phyloP scores from a whole-genome alignment of 2,329 filamentous ascomycete species.

The Xenoacremonium recifei region DNA sequence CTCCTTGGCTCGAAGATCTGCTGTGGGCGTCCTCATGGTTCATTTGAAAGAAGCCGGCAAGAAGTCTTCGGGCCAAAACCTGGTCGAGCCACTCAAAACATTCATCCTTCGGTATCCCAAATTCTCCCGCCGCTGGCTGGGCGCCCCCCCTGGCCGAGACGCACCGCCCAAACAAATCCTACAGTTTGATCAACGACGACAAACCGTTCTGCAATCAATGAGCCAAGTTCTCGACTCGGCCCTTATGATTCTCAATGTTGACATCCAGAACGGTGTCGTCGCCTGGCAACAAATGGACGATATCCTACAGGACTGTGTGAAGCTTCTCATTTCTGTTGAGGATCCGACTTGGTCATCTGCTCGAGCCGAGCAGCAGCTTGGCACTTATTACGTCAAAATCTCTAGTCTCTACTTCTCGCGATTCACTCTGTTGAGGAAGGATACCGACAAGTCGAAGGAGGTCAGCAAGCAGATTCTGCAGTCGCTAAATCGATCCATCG shows the following conservation, averaged over 20 bases:
- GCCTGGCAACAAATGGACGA: conserved; percentile 57
- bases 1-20: conserved; percentile 53
- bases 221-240: conserved; percentile 59
- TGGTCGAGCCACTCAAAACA: conserved; percentile 47
- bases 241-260: conserved; percentile 53
- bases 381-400: conserved; percentile 61
- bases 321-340: conserved; percentile 53
- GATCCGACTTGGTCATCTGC: conserved; percentile 32
- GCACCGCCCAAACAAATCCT: conserved; percentile 56
- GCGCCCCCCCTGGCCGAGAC: conserved; percentile 51
- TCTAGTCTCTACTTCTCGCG: conserved; percentile 71
- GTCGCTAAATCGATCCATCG: conserved; percentile 62
- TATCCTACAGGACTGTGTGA: conserved; percentile 54
- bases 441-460: conserved; percentile 35
- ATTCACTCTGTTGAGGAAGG: conserved; percentile 51
- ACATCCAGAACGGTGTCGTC: conserved; percentile 46
- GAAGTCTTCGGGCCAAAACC: conserved; percentile 9
- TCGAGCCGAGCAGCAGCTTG: conserved; percentile 32
- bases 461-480: conserved; percentile 46
- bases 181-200: conserved; percentile 60
- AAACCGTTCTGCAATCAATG: conserved; percentile 51
- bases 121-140: conserved; percentile 61
- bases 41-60: conserved; percentile 17
- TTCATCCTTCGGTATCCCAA: conserved; percentile 59
- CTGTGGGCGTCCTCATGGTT: conserved; percentile 46